Base-by-base conservation (phyloP, 2,329 filamentous ascomycete genomes). In the Tolypocladium pustulatum region DNA sequence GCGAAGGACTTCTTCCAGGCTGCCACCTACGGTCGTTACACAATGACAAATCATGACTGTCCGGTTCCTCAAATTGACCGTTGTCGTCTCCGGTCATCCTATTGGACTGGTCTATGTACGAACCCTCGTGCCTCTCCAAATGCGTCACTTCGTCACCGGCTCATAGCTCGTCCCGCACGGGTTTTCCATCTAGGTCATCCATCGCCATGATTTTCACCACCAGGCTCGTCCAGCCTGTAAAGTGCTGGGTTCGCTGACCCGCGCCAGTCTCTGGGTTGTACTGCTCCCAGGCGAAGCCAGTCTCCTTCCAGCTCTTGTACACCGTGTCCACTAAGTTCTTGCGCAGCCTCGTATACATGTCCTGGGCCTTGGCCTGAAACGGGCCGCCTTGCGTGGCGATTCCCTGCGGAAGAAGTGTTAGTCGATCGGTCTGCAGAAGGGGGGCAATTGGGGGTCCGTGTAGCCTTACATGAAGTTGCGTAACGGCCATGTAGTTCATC, bases 221-320 rank as follows among this genome's bases (percentile, higher is more conserved):
- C 73, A 97, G 78, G 71, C 91, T 96, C n/a, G 94, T 99, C 94
- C 94, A 99, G 56, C 94, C 94, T 0, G 94, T 97, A 71, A 99
- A 99, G 73, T 97, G 93, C 78, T 97, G 91, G 6, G 92, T 97
- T 49, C 94, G 82, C 78, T 97, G 93, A n/a, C 94, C 94, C 57
- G 83, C 83, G 53, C 94, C 94, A 4, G 90, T 96, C 66, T 96
- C 91, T 0, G 92, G 91, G 71, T 96, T 90, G 73, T 97, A 99
- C 76, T 99, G 94, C 75, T 99, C 94, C 93, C 93, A 99, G 0
- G 93, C 94, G 71, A 97, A 97, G 22, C 93, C 93, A 0, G 94
- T 97, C 69, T 90, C 84, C 69, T 87, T 79, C 93, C 93, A 99
- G 71, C 86, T 87, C 59, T 86, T 82, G 76, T 88, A 97, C 17